Base-by-base conservation (phyloP, 78 protist genomes). In the Polysphondylium violaceum region DNA sequence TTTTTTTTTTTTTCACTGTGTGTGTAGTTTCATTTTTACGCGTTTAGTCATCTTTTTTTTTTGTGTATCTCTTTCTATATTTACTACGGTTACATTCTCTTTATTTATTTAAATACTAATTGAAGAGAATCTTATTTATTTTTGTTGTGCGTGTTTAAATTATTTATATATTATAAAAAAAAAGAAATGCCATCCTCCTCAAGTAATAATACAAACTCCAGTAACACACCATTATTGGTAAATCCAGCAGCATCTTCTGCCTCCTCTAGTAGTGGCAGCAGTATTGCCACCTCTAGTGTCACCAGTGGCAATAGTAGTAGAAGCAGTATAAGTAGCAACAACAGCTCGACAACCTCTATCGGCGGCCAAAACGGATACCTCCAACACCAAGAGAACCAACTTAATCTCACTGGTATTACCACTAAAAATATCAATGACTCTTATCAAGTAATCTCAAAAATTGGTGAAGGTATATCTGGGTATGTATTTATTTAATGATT, bases 401-500 rank as follows among this genome's bases (percentile, higher is more conserved):
- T 72, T 21, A 72, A 51, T 50, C 31, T 72, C 23, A 56, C 50
- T 31, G 78, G 78, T 43, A 40, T 41, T 6, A 72, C 78, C 1
- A 61, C 41, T 3, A 83, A 41, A 43, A 74, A 74, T 8, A 83
- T 83, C 55, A 69, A 83, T 19, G 75, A 69, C 7, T 50, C 44
- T 47, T 83, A 83, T 44, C 71, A 69, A 19, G 43, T 83, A 12
- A 25, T 83, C 17, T 74, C 91, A 29, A 83, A 83, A 63, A 83
- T 83, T 25, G 91, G 91, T 59, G 91, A 83, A 44, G 91, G 91
- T 58, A 83, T 83, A 36, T 83, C 91, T 43, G 91, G 91, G 91
- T 83, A 83, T 17, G 79, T 69, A 25, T 65, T 41, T 21, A 29
- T 31, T 33, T 76, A 27, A n/a, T 31, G 25, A 8, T 27, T 27